Evolutionary conservation across 2,329 filamentous ascomycete genomes (phyloP).

Genomic region (Zymoseptoria tritici): DNA sequence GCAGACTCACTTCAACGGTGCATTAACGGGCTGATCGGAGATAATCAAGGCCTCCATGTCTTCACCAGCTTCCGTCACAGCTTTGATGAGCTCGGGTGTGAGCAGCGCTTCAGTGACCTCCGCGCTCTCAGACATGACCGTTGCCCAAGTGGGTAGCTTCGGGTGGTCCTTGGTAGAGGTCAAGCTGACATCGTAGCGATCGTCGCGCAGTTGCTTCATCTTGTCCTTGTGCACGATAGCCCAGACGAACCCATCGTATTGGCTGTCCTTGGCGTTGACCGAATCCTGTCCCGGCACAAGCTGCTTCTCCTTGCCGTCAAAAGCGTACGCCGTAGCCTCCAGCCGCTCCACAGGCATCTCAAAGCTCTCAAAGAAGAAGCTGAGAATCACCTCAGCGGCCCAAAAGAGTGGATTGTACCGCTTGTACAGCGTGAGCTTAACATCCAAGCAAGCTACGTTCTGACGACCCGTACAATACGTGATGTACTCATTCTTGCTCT

Average conservation of each 20-base stretch:
- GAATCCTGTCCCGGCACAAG: constrained; percentile 52
- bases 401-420: constrained; percentile 72
- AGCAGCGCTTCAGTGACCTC: constrained; percentile 85
- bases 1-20: constrained; percentile 66
- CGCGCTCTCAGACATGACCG: constrained; percentile 93
- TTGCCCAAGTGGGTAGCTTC: constrained; percentile 83
- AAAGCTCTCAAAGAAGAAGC: constrained; percentile 75
- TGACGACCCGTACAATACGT: constrained; percentile 85
- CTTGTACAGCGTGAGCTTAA: constrained; percentile 74
- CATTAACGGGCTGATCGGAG: constrained; percentile 80
- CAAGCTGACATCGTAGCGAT: constrained; percentile 89
- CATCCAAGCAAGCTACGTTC: constrained; percentile 85
- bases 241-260: constrained; percentile 88
- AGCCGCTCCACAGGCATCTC: constrained; percentile 61
- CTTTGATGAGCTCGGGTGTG: constrained; percentile 77
- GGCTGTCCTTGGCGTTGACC: constrained; percentile 49
- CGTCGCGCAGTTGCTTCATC: constrained; percentile 84
- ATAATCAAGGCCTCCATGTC: constrained; percentile 80
- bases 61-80: constrained; percentile 70
- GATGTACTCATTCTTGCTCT: constrained; percentile 75
- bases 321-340: constrained; percentile 74
- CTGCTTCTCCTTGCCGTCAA: constrained; percentile 82
- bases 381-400: constrained; percentile 59
- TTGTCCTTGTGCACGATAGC: constrained; percentile 89
- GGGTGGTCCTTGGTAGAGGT: constrained; percentile 87